phyloP scores from a whole-genome alignment of 108 stramenopile species.

The Conticribra guillardii region DNA sequence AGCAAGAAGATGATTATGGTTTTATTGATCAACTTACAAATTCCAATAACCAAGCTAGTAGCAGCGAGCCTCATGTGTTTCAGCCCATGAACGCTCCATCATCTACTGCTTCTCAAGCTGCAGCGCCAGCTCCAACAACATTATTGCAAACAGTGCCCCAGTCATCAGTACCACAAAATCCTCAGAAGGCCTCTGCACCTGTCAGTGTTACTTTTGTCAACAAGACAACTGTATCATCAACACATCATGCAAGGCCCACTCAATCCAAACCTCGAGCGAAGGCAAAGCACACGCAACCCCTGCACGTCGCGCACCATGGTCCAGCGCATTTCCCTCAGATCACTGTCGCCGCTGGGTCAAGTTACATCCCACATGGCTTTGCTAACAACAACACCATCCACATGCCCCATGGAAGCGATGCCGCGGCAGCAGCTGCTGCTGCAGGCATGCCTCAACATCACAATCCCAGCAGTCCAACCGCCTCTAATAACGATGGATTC shows the following conservation, averaged over 20 bases:
- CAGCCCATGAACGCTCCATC: neutral
- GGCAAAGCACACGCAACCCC: neutral
- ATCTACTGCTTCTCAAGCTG: neutral
- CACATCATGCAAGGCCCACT: neutral
- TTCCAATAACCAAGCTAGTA: neutral
- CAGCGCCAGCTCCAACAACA: conserved; percentile 1
- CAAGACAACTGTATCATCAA: neutral
- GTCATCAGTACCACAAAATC: too few relatives aligned
- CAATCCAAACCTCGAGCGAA: conserved; percentile 7
- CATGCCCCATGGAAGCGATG: conserved; percentile 62
- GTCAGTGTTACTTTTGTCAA: neutral
- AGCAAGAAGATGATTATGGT: conserved; percentile 2
- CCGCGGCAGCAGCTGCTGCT: conserved; percentile 55
- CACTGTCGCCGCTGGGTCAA: conserved; percentile 4
- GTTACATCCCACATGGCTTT: conserved; percentile 13
- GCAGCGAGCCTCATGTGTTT: neutral
- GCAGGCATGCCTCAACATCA: conserved; percentile 22
- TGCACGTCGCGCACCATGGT: neutral
- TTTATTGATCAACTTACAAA: neutral
- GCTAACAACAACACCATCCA: conserved; percentile 38
- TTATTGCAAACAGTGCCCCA: too few relatives aligned
- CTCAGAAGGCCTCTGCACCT: too few relatives aligned
- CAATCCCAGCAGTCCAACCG: conserved; percentile 6
- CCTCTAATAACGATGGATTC: conserved; percentile 9
- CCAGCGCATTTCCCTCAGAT: conserved; percentile 1